Base-by-base conservation (phyloP, 2,329 filamentous ascomycete genomes). In the Chaetomium sp. region DNA sequence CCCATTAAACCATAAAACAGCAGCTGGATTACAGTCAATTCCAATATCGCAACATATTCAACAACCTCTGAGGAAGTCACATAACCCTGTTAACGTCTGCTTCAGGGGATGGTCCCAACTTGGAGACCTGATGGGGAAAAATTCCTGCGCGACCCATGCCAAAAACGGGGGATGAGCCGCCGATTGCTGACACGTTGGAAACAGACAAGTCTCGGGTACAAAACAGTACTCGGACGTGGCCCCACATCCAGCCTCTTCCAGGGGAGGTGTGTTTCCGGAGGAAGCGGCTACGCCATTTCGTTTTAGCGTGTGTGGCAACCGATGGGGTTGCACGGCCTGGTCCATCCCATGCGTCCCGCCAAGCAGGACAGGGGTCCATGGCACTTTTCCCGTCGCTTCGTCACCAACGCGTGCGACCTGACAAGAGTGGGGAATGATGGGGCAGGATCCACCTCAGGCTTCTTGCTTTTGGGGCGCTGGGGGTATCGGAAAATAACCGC, bases 201-300 rank as follows among this genome's bases (percentile, higher is more conserved):
- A 27, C 4, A 27, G 19, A 10, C n/a, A 3, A 40, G 8, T 59
- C 63, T 62, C 40, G 47, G 4, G 51, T 64, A 65, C 63, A 44
- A 50, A 35, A 37, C 27, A 48, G 53, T 57, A 59, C 60, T 5
- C 10, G 33, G 10, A 32, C 1, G 14, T 14, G 34, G 33, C 60
- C 61, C 53, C 54, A 58, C 55, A 52, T 55, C 57, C 58, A 59
- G 54, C 58, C 53, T 56, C 58, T 52, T 55, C 52, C 54, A 57
- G 53, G 56, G 60, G 55, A 50, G 59, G 59, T 56, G 62, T 54
- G 62, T 65, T 61, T 63, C 61, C 61, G 59, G 63, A 64, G 61
- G 52, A 55, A 64, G 63, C 63, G 62, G 61, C 60, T 62, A 61
- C 55, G 53, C 63, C 58, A 62, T 62, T 64, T 61, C 49, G 55